These are phyloP conservation scores for Lyophyllum shimeji DNA, from an alignment of 768 basidiomycete species.

Conservation along the genomic window DNA sequence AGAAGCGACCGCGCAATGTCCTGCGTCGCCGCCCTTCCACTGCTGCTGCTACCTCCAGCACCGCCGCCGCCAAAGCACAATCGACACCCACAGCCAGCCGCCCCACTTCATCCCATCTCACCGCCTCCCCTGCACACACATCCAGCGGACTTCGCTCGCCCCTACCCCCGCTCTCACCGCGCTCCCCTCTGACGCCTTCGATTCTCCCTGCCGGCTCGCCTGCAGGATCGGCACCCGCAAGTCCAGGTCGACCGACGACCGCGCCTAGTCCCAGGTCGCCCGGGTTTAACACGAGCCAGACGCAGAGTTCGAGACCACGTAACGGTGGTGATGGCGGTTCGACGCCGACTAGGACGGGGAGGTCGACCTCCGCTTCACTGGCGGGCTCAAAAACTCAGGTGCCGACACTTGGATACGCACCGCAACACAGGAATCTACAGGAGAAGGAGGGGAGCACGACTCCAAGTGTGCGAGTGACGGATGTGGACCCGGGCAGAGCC, in stretches of 20 bases:
- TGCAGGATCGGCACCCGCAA: neutral
- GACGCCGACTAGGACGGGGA: too few species aligned
- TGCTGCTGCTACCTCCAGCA: neutral
- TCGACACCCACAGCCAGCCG: neutral
- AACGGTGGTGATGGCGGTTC: too few species aligned
- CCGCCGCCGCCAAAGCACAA: neutral
- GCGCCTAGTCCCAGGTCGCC: neutral
- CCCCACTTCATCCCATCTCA: neutral
- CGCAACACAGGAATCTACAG: too few species aligned
- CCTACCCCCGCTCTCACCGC: constrained; percentile 8
- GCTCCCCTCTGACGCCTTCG: constrained; percentile 7
- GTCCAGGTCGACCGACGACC: neutral
- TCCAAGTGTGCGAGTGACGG: neutral
- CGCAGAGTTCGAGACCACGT: too few species aligned
- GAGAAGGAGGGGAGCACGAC: neutral
- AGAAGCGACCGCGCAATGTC: constrained; percentile 12
- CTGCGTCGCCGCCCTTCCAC: constrained; percentile 12
- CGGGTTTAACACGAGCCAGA: neutral
- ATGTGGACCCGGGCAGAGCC: neutral
- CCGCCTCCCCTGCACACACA: neutral
- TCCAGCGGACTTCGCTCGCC: neutral
- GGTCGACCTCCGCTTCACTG: neutral
- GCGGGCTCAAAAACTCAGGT: neutral
- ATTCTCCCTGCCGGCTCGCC: constrained; percentile 7
- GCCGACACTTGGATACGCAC: too few species aligned